Evolutionary conservation across 306 rosid genomes (phyloP).

Genomic region (Albizia julibrissin): DNA sequence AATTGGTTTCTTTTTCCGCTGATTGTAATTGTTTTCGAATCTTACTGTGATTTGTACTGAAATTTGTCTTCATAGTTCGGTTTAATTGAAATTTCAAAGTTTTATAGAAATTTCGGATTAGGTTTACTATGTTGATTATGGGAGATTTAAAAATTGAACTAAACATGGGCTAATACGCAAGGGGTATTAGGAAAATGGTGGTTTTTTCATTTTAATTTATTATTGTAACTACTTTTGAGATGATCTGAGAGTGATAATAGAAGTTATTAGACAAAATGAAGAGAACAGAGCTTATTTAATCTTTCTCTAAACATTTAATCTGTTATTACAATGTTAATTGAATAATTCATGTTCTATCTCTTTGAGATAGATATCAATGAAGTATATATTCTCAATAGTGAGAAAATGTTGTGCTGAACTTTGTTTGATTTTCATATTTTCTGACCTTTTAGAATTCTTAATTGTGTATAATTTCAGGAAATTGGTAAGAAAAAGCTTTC

Average conservation of each 20-base stretch:
- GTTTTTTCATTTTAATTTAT: too few species aligned
- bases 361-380: too few species aligned
- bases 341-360: too few species aligned
- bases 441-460: background rate
- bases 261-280: too few species aligned
- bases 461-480: background rate
- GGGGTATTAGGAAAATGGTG: too few species aligned
- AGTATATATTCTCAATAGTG: too few species aligned
- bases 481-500: background rate
- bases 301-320: too few species aligned
- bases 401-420: constrained; percentile 13
- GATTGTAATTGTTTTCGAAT: background rate
- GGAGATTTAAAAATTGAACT: background rate
- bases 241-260: too few species aligned
- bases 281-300: too few species aligned
- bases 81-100: background rate
- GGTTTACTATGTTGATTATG: background rate
- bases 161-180: background rate
- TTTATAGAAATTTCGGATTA: background rate
- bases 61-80: background rate
- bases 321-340: too few species aligned
- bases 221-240: too few species aligned
- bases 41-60: background rate
- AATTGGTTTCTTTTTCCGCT: background rate
- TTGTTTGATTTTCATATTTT: background rate